Percentiles rank a stretch among this genome's conserved stretches.
phyloP scores from a whole-genome alignment of 352 stramenopile species.

The Globisporangium lucens region DNA sequence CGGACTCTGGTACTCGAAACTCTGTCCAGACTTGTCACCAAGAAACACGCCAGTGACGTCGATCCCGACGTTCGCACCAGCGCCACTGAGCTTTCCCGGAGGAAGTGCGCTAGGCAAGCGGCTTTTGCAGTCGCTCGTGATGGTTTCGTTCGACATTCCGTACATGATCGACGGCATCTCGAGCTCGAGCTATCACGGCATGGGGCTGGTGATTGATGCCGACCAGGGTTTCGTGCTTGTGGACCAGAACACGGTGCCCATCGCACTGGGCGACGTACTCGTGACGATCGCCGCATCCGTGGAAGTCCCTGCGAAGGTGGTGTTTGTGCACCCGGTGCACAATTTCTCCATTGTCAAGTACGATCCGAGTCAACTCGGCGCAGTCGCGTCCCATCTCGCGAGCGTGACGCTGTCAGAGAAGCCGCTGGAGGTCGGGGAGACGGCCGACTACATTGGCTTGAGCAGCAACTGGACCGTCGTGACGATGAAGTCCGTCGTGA shows the following conservation, averaged over 20 bases:
- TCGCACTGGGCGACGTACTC: slow-evolving; percentile 80
- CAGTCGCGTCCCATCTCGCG: slow-evolving; percentile 56
- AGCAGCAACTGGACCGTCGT: slow-evolving; percentile 87
- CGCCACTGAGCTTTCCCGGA: slow-evolving; percentile 67
- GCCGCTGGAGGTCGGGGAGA: slow-evolving; percentile 68
- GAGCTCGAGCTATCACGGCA: slow-evolving; percentile 85
- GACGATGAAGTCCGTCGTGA: slow-evolving; percentile 83
- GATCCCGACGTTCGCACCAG: slow-evolving; percentile 52
- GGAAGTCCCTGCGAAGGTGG: slow-evolving; percentile 81
- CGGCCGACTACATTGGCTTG: slow-evolving; percentile 77
- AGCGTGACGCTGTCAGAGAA: slow-evolving; percentile 61
- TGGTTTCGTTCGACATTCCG: slow-evolving; percentile 92
- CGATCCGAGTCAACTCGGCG: slow-evolving; percentile 67
- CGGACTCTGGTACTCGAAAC: slow-evolving; percentile 60
- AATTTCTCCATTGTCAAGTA: slow-evolving; percentile 92
- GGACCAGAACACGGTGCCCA: slow-evolving; percentile 91
- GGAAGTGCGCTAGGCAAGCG: slow-evolving; percentile 67
- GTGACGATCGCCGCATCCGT: slow-evolving; percentile 88
- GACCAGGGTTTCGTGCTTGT: slow-evolving; percentile 86
- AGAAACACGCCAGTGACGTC: slow-evolving; percentile 13
- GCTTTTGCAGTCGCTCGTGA: slow-evolving; percentile 78
- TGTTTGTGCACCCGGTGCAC: slow-evolving; percentile 92
- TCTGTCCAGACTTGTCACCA: slow-evolving; percentile 26
- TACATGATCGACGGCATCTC: slow-evolving; percentile 91
- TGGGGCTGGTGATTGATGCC: slow-evolving; percentile 87